Conservation (phyloP, 2,329 filamentous ascomycete genomes). For the Xylariaceae sp. region DNA sequence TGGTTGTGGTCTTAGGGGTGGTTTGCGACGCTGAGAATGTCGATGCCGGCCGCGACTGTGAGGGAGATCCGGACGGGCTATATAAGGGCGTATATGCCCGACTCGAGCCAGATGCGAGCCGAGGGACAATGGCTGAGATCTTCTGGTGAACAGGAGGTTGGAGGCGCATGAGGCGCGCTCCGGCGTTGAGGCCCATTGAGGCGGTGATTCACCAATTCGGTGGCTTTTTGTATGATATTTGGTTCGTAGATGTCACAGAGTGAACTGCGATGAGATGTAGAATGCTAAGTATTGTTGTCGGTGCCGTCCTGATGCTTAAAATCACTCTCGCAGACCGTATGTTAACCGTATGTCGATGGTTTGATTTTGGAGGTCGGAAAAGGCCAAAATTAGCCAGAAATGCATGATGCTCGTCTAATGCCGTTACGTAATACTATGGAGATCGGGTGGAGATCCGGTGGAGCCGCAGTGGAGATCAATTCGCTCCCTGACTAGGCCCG, state of each 20-base stretch:
- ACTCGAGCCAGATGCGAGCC: not conserved
- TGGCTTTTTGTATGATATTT: not conserved
- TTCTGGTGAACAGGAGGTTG: conserved; percentile 11
- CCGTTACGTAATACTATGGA: not conserved
- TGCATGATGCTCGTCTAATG: not conserved
- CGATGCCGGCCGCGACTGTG: conserved; percentile 1
- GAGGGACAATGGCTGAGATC: conserved; percentile 1
- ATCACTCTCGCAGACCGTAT: no score
- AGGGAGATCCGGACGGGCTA: not conserved
- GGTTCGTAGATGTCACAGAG: not conserved
- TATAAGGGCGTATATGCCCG: not conserved
- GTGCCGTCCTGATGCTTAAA: no score
- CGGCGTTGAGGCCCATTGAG: conserved; percentile 20
- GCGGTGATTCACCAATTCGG: not conserved
- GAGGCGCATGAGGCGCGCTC: conserved; percentile 26
- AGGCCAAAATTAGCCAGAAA: not conserved
- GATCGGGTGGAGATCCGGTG: not conserved
- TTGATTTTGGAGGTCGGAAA: not conserved
- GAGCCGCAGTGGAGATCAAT: no score
- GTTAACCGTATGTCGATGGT: not conserved
- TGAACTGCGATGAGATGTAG: not conserved
- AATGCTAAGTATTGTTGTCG: not conserved
- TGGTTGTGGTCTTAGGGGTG: not conserved
- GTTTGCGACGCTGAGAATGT: conserved; percentile 1
- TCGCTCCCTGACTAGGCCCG: not conserved